Evolutionary conservation across 2,329 filamentous ascomycete genomes (phyloP).

Genomic region (Hypoxylon sp.): DNA sequence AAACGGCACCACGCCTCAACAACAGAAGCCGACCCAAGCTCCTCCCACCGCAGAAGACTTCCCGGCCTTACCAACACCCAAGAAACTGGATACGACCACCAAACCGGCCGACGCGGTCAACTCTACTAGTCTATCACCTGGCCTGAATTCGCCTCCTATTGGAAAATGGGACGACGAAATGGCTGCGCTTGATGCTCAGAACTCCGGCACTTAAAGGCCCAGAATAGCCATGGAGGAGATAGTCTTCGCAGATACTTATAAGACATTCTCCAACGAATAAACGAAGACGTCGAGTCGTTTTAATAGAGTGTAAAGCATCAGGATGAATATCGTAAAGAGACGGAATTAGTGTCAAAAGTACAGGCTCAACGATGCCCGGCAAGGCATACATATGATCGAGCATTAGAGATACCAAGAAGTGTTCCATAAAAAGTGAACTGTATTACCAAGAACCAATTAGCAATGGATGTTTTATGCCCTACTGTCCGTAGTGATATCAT

Average conservation of each 20-base stretch:
- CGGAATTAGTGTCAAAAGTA: constrained; percentile 7
- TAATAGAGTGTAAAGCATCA: constrained; percentile 25
- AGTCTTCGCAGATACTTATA: neutral
- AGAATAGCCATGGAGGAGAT: neutral
- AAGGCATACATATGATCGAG: constrained; percentile 16
- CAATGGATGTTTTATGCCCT: constrained; percentile 10
- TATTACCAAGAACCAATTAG: constrained; percentile 25
- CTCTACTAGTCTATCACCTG: constrained; percentile 51
- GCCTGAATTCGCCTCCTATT: constrained; percentile 56
- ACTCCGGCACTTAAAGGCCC: constrained; percentile 6
- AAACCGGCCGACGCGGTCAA: constrained; percentile 34
- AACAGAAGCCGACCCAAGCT: constrained; percentile 49
- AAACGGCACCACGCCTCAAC: constrained; percentile 42
- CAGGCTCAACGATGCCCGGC: constrained; percentile 14
- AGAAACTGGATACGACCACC: constrained; percentile 51
- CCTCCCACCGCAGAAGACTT: constrained; percentile 58
- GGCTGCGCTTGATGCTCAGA: constrained; percentile 63
- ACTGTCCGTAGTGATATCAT: constrained; percentile 36
- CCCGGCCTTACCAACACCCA: constrained; percentile 57
- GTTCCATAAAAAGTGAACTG: constrained; percentile 21
- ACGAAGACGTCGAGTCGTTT: constrained; percentile 9
- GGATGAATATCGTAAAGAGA: constrained; percentile 11
- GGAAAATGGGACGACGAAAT: constrained; percentile 73
- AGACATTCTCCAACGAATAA: neutral
- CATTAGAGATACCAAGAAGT: constrained; percentile 41